These are phyloP conservation scores for Prunus davidiana DNA, from an alignment of 306 rosid species.

Conservation along the genomic window DNA sequence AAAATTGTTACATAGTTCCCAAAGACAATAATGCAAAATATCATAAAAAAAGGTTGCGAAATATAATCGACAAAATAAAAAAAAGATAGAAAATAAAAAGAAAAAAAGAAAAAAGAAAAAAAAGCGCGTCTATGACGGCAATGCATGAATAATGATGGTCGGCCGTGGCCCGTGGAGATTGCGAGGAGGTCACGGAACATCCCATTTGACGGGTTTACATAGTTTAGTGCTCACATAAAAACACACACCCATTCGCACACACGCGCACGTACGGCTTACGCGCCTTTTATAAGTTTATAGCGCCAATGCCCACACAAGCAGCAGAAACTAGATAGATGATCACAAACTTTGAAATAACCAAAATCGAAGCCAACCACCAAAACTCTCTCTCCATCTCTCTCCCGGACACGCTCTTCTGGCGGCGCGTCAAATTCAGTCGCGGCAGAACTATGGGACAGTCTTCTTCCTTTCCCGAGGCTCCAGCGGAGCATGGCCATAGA, in stretches of 20 bases:
- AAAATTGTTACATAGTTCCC: no score
- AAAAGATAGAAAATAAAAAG: not conserved
- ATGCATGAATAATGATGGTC: conserved; percentile 14
- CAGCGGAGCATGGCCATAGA: conserved; percentile 12
- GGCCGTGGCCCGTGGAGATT: conserved; percentile 12
- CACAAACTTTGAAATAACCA: not conserved
- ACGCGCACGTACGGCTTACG: not conserved
- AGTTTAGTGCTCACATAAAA: not conserved
- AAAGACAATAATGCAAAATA: no score
- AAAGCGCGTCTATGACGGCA: conserved; percentile 12
- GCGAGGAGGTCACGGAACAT: conserved; percentile 35
- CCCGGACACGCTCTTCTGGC: not conserved
- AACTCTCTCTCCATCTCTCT: not conserved
- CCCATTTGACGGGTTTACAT: conserved; percentile 41
- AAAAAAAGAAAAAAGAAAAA: not conserved
- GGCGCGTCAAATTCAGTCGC: conserved; percentile 9
- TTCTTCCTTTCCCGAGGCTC: conserved; percentile 34
- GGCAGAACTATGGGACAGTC: conserved; percentile 61
- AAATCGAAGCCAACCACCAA: not conserved
- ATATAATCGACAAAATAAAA: not conserved
- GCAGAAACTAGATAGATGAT: not conserved
- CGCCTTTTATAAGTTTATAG: not conserved
- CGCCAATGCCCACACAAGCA: not conserved
- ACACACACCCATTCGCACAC: not conserved
- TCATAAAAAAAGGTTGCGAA: not conserved